Evolutionary conservation across 305 asterid genomes (phyloP).

Genomic region (Nicotiana rustica): DNA sequence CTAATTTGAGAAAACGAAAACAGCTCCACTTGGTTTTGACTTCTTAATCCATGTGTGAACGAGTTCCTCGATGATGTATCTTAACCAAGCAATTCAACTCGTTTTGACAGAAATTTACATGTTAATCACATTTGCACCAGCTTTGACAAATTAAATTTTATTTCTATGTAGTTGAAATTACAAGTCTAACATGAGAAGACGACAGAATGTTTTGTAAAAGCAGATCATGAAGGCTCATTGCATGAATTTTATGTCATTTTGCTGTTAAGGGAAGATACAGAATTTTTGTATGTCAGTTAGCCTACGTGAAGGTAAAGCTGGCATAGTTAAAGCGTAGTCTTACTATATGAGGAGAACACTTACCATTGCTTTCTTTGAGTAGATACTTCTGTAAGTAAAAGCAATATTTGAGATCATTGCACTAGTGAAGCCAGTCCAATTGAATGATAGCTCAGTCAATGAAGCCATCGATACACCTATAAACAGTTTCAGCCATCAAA

Average conservation of each 20-base stretch:
- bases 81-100: background rate
- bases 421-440: slow-evolving; percentile 72
- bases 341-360: slow-evolving; percentile 30
- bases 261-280: no score
- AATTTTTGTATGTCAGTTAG: background rate
- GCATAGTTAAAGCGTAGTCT: background rate
- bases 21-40: background rate
- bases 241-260: background rate
- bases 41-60: background rate
- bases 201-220: background rate
- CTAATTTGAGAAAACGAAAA: background rate
- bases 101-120: background rate
- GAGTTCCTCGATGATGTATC: background rate
- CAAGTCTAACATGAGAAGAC: background rate
- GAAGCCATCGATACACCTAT: slow-evolving; percentile 76
- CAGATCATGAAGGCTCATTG: background rate
- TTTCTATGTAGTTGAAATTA: background rate
- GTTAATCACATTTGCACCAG: background rate
- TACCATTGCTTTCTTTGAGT: slow-evolving; percentile 84
- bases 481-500: slow-evolving; percentile 22
- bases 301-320: background rate
- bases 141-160: background rate
- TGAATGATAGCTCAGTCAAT: slow-evolving; percentile 68
- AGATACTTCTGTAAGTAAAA: slow-evolving; percentile 73
- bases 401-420: slow-evolving; percentile 76